Evolutionary conservation across 805 yeast species (phyloP), one percentile per base, ranked within the genome.

Genomic region (Wickerhamiella kurtzmanii): DNA sequence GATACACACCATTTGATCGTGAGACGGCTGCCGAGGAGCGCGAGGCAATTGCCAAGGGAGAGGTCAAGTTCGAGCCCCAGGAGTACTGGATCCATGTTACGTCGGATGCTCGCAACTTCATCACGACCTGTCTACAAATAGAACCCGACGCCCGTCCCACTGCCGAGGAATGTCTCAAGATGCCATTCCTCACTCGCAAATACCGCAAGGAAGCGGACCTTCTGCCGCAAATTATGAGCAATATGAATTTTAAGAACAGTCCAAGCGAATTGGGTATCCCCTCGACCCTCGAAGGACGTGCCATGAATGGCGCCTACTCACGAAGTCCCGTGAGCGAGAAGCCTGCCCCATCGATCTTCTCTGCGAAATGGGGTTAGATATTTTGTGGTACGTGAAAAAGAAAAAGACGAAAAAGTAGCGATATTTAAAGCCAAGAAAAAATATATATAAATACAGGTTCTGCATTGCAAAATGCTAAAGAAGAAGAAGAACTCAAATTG

Each of bases 1-100:
- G 88, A 2, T 82, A 80, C 58, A 75, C 81, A 64, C 89, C 89
- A 1, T 81, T 81, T 60, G 88, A 81, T 55, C 76, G 87, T 52
- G 87, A 80, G 44, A 72, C 76, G 4, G 79, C 79, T 37, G 72
- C 71, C 1, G 87, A 81, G 56, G 83, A 86, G 11, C 69, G 72
- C 54, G 71, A 75, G 37, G 82, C 84, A 35, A 80, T 81, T n/a
- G 48, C 58, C 19, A 65, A 59, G 13, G 77, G 72, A n/a, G 81
- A 80, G 49, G 79, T 68, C 56, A 65, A 67, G 47, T 77, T 76
- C 52, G 81, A 77, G 49, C 82, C 83, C n/a, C 72, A 68, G 3
- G 74, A 71, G 51, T 71, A 74, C 56, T 74, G 82, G 79, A 61
- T 59, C 21, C 68, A 69, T 45, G 71, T 77, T 19, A 68, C 77